Percentiles rank a stretch among this genome's conserved stretches.
These are phyloP conservation scores for Barbatosphaeria neglecta DNA, from an alignment of 495 filamentous ascomycete species.

Conservation along the genomic window DNA sequence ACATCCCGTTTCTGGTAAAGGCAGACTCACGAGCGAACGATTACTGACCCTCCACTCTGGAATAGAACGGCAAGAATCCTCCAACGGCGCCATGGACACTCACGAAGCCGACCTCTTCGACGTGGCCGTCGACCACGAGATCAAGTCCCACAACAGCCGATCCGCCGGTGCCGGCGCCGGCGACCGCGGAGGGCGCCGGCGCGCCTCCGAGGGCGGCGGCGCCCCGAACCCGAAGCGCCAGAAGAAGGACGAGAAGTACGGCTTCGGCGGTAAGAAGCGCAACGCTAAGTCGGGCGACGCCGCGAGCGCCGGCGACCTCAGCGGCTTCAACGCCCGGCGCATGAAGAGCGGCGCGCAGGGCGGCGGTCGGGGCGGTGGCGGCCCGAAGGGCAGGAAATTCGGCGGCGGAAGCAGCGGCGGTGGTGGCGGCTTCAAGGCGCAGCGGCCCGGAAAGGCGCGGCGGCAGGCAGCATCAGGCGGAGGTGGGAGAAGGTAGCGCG, in stretches of 20 bases:
- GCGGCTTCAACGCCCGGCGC: conserved; percentile 65
- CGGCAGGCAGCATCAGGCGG: conserved; percentile 11
- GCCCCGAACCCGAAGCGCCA: conserved; percentile 58
- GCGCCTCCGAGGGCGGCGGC: conserved; percentile 18
- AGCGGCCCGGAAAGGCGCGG: conserved; percentile 5
- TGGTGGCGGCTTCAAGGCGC: conserved; percentile 10
- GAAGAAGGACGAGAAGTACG: conserved; percentile 88
- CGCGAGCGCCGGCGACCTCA: conserved; percentile 61
- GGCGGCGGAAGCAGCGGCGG: no score
- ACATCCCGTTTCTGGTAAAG: conserved; percentile 1
- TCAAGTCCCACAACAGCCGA: conserved; percentile 26
- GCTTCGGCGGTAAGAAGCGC: conserved; percentile 90
- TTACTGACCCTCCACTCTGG: conserved; percentile 1
- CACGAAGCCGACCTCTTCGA: conserved; percentile 89
- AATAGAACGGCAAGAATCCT: conserved; percentile 71
- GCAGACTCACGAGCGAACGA: conserved; percentile 6
- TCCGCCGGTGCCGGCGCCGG: conserved; percentile 27
- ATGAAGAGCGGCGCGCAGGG: conserved; percentile 51
- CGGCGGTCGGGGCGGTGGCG: neutral
- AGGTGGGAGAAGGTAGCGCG: conserved; percentile 1
- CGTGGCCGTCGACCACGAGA: conserved; percentile 75
- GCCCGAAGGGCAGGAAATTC: neutral
- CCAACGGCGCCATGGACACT: conserved; percentile 40
- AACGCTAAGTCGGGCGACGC: conserved; percentile 82
- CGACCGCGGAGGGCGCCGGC: conserved; percentile 24